Conservation (phyloP, 805 yeast species). For the Cyberlindnera maritima region DNA sequence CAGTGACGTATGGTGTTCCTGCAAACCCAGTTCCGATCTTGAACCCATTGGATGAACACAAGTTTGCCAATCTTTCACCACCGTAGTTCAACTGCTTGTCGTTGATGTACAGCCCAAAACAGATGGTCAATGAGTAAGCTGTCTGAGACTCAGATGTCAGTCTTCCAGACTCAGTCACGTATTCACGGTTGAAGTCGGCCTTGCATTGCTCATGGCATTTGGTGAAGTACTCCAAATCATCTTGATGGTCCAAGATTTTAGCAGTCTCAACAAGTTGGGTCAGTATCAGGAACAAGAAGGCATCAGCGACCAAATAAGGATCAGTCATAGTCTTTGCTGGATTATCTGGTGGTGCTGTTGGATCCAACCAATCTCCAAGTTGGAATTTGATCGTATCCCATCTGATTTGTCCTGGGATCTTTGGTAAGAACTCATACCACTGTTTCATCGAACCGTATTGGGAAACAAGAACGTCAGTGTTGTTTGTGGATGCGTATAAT, state of each 20-base stretch:
- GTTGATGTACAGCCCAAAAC: constrained; percentile 11
- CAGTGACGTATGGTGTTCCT: constrained; percentile 21
- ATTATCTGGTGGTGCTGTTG: constrained; percentile 21
- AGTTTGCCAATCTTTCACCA: constrained; percentile 11
- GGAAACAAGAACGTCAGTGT: constrained; percentile 12
- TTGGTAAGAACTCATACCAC: constrained; percentile 21
- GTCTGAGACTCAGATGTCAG: constrained; percentile 16
- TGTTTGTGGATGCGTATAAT: constrained; percentile 11
- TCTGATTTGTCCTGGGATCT: constrained; percentile 13
- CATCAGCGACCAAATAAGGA: constrained; percentile 21
- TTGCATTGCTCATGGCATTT: constrained; percentile 2
- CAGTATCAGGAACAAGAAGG: constrained; percentile 15
- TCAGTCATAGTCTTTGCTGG: constrained; percentile 17
- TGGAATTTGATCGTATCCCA: constrained; percentile 17
- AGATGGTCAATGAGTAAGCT: constrained; percentile 15
- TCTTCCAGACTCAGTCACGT: constrained; percentile 11
- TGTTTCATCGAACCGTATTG: constrained; percentile 21
- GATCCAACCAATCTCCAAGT: constrained; percentile 22
- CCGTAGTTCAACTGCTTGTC: constrained; percentile 8
- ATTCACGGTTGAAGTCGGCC: constrained; percentile 14
- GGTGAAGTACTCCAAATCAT: constrained; percentile 9
- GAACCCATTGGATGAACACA: constrained; percentile 11
- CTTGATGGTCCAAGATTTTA: constrained; percentile 2
- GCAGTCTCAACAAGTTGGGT: constrained; percentile 11
- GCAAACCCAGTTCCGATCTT: constrained; percentile 22